Base-by-base conservation (phyloP, 129 eudicot genomes). In the Chrysanthemum lavandulifolium region DNA sequence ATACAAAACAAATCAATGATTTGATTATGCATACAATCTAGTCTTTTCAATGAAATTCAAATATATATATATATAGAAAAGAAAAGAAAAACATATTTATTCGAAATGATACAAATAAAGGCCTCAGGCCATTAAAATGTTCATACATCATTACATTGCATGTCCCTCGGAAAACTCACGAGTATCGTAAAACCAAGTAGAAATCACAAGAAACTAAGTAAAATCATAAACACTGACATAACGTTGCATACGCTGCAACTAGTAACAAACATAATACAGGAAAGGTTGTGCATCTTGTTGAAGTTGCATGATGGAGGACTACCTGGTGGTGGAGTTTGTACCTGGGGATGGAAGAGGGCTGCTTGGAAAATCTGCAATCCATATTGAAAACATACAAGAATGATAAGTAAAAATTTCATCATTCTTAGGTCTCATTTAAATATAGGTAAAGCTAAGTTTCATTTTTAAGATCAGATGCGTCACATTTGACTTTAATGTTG, bases 241-340 rank as follows among this genome's bases (percentile, higher is more conserved):
- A 50, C 50, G 48, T 18, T 52, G 64, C 14, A 60, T 55, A 71
- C 2, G 21, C 45, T 19, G 21, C 21, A 63, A 71, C 45, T 43
- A 78, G 53, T 29, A 64, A 40, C 12, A 47, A 33, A 82, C 56
- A 43, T 78, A 65, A 67, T n/a, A 78, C 54, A 81, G 83, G 75
- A 84, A 71, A 68, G 75, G 76, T 70, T 53, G 84, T 72, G 56
- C 82, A 57, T 77, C 70, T 86, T 73, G 55, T 78, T 27, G 87
- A 57, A 77, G 81, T 76, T 82, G 86, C 88, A 53, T 76, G 90
- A 86, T 77, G 90, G 72, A 69, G 86, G 86, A 49, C 52, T 76
- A 48, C 79, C 87, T 23, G 87, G 70, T 61, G 87, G 67, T 56
- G 91, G 96, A 71, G 23, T 79, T 82, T 3, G 51, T 63, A 23